Evolutionary conservation across 441 rosid species (phyloP).

Genomic region (Rhodomyrtus psidioides): DNA sequence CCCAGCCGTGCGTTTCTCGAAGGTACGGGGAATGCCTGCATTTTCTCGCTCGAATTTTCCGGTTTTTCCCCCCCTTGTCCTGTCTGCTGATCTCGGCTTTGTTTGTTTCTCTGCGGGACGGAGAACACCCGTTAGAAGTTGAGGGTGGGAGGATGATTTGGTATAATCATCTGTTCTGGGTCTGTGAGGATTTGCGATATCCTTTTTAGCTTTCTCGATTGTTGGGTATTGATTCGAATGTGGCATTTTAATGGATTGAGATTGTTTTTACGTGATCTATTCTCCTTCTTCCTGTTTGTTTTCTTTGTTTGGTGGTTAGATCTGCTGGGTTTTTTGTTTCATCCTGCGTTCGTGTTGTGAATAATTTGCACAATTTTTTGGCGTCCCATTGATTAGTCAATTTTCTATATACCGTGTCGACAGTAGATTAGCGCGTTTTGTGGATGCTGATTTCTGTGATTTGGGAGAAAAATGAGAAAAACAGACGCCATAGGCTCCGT

Average conservation of each 20-base stretch:
- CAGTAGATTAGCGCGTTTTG: background rate
- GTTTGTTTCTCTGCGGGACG: background rate
- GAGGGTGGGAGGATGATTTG: background rate
- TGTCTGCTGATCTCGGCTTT: background rate
- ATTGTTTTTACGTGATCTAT: background rate
- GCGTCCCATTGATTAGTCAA: background rate
- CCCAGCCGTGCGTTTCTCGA: background rate
- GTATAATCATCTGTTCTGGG: background rate
- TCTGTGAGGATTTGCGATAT: background rate
- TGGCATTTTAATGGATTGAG: background rate
- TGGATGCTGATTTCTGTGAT: background rate
- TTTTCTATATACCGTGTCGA: background rate
- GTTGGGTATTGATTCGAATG: background rate
- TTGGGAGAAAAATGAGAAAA: background rate
- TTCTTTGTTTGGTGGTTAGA: background rate
- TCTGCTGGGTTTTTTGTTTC: background rate
- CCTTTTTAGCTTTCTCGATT: background rate
- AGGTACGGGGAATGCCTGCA: background rate
- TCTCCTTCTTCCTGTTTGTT: background rate
- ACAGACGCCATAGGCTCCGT: background rate
- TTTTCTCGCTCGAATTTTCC: background rate
- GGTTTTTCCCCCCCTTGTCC: background rate
- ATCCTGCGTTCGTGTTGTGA: background rate
- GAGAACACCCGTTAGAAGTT: background rate
- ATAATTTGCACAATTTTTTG: background rate